Percentiles rank a stretch among this genome's conserved stretches.
Evolutionary conservation across 176 grass and related monocot species (phyloP).

Genomic region (Eleusine indica): DNA sequence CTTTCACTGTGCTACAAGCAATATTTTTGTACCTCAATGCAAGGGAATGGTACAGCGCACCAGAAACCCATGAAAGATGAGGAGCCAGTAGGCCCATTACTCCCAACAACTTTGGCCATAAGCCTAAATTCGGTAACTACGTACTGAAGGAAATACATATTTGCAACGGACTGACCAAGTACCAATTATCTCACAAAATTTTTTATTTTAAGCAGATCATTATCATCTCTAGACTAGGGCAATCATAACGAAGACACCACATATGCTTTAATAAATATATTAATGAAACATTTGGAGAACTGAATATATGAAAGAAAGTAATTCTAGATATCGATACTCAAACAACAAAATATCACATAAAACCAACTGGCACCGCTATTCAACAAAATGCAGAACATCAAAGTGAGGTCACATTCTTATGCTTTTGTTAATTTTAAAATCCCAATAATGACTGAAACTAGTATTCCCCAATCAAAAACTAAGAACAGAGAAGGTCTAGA

Average conservation of each 20-base stretch:
- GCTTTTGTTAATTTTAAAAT: neutral
- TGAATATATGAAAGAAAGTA: neutral
- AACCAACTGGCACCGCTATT: constrained; percentile 31
- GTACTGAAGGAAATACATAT: constrained; percentile 5
- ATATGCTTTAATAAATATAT: constrained; percentile 25
- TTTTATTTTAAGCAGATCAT: neutral
- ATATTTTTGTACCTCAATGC: neutral
- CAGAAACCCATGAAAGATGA: constrained; percentile 44
- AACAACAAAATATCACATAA: constrained; percentile 30
- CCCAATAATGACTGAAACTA: constrained; percentile 9
- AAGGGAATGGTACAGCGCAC: constrained; percentile 45
- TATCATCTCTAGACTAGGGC: neutral
- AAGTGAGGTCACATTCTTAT: constrained; percentile 29
- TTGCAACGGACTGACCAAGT: constrained; percentile 19
- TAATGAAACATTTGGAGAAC: constrained; percentile 28
- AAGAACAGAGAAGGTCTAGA: neutral
- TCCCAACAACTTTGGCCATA: constrained; percentile 44
- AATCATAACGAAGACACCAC: neutral
- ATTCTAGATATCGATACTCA: neutral
- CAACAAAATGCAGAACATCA: constrained; percentile 32
- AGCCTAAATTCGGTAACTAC: constrained; percentile 34
- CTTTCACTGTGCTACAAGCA: no score
- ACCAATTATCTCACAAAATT: no score
- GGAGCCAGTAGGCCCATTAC: constrained; percentile 32
- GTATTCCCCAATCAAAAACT: neutral